phyloP scores from a whole-genome alignment of 1,139 yeast species.

The Geotrichum bryndzae region DNA sequence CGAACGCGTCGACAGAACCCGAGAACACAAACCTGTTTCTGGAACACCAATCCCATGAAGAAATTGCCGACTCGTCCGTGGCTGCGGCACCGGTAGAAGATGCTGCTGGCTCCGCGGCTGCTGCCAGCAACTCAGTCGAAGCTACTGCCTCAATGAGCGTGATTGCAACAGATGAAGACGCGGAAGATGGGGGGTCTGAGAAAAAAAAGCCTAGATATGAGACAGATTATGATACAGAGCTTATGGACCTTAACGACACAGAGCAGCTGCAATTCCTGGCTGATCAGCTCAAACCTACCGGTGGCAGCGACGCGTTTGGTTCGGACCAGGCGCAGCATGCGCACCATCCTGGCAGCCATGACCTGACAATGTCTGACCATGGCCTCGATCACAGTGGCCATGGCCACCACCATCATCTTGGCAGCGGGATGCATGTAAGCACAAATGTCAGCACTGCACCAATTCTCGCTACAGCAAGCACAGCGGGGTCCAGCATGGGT shows the following conservation, averaged over 20 bases:
- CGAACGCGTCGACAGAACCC: not conserved
- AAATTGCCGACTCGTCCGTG: not conserved
- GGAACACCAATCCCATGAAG: not conserved
- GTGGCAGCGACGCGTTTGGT: conserved; percentile 2
- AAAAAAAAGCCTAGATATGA: not conserved
- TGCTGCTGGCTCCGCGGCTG: not conserved
- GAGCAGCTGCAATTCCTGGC: conserved; percentile 30
- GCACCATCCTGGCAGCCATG: not conserved
- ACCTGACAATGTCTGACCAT: not conserved
- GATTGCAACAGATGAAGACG: not conserved
- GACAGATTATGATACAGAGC: conserved; percentile 12
- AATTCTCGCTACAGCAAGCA: not conserved
- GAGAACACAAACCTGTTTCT: not conserved
- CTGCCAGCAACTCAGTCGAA: not conserved
- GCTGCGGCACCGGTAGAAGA: not conserved
- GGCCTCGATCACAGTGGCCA: not conserved
- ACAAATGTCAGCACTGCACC: not conserved
- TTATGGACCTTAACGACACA: conserved; percentile 26
- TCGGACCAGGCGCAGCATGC: conserved; percentile 1
- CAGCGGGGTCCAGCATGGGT: not conserved
- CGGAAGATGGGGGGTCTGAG: not conserved
- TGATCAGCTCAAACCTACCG: conserved; percentile 26
- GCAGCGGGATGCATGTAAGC: not conserved
- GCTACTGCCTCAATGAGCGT: not conserved
- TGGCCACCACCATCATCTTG: not conserved